Base-by-base conservation (phyloP, 2,329 filamentous ascomycete genomes). In the Botryotinia convoluta region DNA sequence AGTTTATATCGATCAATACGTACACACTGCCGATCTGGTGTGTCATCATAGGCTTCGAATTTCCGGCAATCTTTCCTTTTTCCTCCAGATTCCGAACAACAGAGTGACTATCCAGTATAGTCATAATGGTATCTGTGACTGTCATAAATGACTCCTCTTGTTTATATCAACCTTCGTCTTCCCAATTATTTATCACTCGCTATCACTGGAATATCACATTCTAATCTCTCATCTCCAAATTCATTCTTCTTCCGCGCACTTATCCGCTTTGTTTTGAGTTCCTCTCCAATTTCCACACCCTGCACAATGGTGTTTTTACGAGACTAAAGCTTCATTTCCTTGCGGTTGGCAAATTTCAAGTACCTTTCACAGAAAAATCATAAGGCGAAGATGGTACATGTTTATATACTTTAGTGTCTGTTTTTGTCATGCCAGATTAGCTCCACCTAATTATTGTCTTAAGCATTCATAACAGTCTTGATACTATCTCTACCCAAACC, bases 231-330 rank as follows among this genome's bases (percentile, higher is more conserved):
- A 51, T 26, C 48, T n/a, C 5, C 12, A 14, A 0, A n/a, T 51
- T n/a, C 10, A 51, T 1, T 1, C 12, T n/a, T n/a, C 10, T n/a
- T 51, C 48, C 10, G 5, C 14, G 4, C n/a, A 14, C 26, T 1
- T 2, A 51, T 51, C 4, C 5, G 10, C 4, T 14, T 51, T 14
- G 26, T n/a, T 26, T n/a, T 10, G 10, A 51, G 4, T 3, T 51
- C 3, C 26, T 5, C 48, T 51, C 10, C 10, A 14, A 12, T 6
- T n/a, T 9, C 20, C 5, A 51, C 10, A 12, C 22, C 4, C 4
- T 51, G 48, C 0, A 6, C 6, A 2, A n/a, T 1, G 0, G 26
- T 51, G 26, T 14, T 6, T 4, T 6, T 1, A 26, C 1, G 12
- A 51, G 1, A 7, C 1, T 5, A 14, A n/a, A n/a, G 10, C 26